phyloP scores from a whole-genome alignment of 495 filamentous ascomycete genomes.

The Filosporella fistucella region DNA sequence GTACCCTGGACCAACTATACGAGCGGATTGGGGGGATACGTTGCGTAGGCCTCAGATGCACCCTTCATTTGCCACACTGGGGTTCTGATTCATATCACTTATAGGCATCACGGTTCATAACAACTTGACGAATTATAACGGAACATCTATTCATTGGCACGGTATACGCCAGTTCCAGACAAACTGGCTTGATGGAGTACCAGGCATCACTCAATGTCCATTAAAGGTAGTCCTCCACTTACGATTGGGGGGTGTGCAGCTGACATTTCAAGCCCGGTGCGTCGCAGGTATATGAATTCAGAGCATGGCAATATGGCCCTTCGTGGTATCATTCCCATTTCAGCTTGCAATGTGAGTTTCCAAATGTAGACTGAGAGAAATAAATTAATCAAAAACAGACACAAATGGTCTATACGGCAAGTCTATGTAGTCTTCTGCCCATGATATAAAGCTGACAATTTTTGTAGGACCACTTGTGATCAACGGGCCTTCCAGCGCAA shows the following conservation, averaged over 20 bases:
- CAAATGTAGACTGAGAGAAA: too few relatives aligned
- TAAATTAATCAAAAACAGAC: too few relatives aligned
- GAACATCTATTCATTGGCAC: conserved; percentile 46
- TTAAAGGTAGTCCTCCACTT: too few relatives aligned
- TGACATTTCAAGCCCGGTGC: conserved; percentile 33
- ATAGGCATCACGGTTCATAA: not conserved
- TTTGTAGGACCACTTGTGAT: not conserved
- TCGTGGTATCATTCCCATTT: conserved; percentile 58
- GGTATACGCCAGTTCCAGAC: conserved; percentile 35
- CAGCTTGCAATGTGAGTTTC: conserved; percentile 41
- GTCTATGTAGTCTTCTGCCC: too few relatives aligned
- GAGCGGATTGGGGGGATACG: conserved; percentile 11
- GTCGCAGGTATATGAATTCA: conserved; percentile 43
- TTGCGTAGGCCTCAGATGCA: not conserved
- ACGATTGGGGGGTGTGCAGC: too few relatives aligned
- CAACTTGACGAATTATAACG: not conserved
- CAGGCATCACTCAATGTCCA: conserved; percentile 38
- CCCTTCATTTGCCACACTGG: conserved; percentile 8
- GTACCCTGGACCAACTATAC: conserved; percentile 35
- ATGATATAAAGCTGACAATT: too few relatives aligned
- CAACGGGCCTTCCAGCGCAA: conserved; percentile 8
- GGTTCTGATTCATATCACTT: conserved; percentile 31
- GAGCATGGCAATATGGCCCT: conserved; percentile 47
- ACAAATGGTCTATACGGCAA: too few relatives aligned
- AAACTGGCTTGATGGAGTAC: conserved; percentile 31